Base-by-base conservation (phyloP, 805 yeast genomes). In the Kodamaea leandrae region DNA sequence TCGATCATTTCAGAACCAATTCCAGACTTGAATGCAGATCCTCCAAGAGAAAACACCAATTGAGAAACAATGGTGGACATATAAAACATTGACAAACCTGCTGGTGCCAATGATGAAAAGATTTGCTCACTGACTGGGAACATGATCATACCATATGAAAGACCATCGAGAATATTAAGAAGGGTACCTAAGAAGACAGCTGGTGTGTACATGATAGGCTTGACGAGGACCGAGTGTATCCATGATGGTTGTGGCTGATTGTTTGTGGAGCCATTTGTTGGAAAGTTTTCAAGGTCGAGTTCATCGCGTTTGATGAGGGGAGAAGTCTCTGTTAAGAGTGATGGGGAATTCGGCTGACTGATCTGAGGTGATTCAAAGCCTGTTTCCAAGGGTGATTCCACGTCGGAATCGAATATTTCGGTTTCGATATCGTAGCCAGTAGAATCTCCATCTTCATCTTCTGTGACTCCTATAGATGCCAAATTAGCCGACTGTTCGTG, bases 1-100 rank as follows among this genome's bases (percentile, higher is more conserved):
- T 93, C 99, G 50, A 93, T 93, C 99, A 93, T 93, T 64, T 93
- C 98, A 3, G 96, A 86, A 1, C 99, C 99, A 32, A 91, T 80
- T n/a, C 95, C 96, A 2, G 89, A 76, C 46, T 79, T 80, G 66
- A 93, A 91, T 6, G 86, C 85, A 12, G 96, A 86, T 1, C 95
- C 95, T 12, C 99, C 99, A 17, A 86, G 62, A 0, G 97, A 89
- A 57, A 78, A 90, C 4, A 88, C 86, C 48, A 89, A 64, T 60
- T 93, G 99, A 0, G 96, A 85, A 1, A 91, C 76, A n/a, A 93
- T 76, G 23, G 96, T 86, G 4, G 96, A 86, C 29, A 91, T 78
- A 62, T 93, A 93, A 61, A 93, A 93, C 93, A 93, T 86, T 1
- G 97, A 85, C 30, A 93, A 60, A 0, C 99, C 99, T 1, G 87